Evolutionary conservation across 805 yeast species (phyloP).

Genomic region (Nakazawaea holstii): DNA sequence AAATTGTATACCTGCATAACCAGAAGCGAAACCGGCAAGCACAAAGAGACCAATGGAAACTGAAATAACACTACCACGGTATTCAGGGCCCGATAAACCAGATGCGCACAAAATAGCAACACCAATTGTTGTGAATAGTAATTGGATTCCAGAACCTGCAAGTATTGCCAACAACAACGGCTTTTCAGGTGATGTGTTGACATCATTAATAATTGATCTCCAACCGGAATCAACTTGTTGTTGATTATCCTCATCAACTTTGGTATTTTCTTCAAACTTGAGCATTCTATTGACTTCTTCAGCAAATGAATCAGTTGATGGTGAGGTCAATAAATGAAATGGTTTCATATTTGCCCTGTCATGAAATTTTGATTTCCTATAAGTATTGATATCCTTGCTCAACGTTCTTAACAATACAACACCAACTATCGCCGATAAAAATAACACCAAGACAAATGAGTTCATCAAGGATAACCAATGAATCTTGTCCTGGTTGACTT

Average conservation of each 20-base stretch:
- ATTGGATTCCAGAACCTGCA: conserved; percentile 72
- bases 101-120: conserved; percentile 54
- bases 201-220: conserved; percentile 50
- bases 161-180: conserved; percentile 48
- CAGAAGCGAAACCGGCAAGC: conserved; percentile 68
- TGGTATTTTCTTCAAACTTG: conserved; percentile 16
- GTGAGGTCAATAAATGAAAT: not conserved
- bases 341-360: not conserved
- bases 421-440: conserved; percentile 61
- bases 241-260: conserved; percentile 15
- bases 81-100: conserved; percentile 56
- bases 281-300: conserved; percentile 11
- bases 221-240: conserved; percentile 31
- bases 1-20: conserved; percentile 63
- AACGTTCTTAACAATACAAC: conserved; percentile 55
- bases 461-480: conserved; percentile 79
- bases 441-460: conserved; percentile 57
- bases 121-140: conserved; percentile 58
- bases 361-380: conserved; percentile 3
- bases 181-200: conserved; percentile 44
- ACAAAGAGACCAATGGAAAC: conserved; percentile 57
- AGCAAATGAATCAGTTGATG: conserved; percentile 9
- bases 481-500: conserved; percentile 42
- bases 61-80: conserved; percentile 62
- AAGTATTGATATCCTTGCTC: conserved; percentile 35